Conservation (phyloP, 2,329 filamentous ascomycete species). For the Apiospora phragmitis region DNA sequence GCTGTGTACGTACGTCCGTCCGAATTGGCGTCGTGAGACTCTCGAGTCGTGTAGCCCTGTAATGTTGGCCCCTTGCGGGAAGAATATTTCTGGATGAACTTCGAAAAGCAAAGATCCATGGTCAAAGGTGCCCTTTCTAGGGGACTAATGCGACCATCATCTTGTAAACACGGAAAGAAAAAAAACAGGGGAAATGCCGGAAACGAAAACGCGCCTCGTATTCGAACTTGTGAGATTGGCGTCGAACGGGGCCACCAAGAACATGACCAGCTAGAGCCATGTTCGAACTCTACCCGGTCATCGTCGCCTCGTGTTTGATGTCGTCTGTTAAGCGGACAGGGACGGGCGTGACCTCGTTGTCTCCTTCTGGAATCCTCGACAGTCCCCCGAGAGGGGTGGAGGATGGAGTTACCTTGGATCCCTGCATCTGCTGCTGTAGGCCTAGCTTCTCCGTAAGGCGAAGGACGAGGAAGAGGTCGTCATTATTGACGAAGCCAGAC, state of each 20-base stretch:
- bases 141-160: not conserved
- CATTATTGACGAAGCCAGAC: conserved; percentile 68
- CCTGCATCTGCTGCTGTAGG: conserved; percentile 55
- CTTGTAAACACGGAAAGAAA: not conserved
- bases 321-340: conserved; percentile 15
- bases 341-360: conserved; percentile 47
- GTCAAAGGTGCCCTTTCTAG: not conserved
- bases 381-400: conserved; percentile 44
- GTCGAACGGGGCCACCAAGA: not conserved
- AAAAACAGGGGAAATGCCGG: not conserved
- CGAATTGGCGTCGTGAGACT: not conserved
- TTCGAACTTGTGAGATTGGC: not conserved
- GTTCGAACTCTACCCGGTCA: conserved; percentile 27
- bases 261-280: not conserved
- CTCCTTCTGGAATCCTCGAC: conserved; percentile 58
- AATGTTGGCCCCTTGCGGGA: not conserved
- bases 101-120: not conserved
- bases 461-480: conserved; percentile 75
- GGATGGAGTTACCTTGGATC: conserved; percentile 20
- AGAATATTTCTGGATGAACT: not conserved
- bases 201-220: not conserved
- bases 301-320: conserved; percentile 36
- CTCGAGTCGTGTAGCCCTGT: conserved; percentile 5
- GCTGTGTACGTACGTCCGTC: conserved; percentile 1
- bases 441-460: conserved; percentile 86